Evolutionary conservation across 1,139 yeast species (phyloP).

Genomic region (Sugiyamaella paludigena): DNA sequence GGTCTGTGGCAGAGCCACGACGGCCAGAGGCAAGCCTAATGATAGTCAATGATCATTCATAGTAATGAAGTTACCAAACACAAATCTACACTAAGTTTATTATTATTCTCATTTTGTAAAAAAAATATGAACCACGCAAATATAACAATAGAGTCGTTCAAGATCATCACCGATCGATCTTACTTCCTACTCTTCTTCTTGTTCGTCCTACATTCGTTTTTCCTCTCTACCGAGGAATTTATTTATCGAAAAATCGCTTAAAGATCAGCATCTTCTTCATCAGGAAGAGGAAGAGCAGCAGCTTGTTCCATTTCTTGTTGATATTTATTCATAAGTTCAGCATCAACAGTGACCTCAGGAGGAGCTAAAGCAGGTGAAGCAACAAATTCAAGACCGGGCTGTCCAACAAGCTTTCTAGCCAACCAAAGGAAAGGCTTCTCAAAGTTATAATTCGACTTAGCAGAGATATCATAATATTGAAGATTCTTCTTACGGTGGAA

Average conservation of each 20-base stretch:
- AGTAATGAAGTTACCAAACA: no score
- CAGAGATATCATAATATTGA: slow-evolving; percentile 99
- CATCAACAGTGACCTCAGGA: slow-evolving; percentile 97
- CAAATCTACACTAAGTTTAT: slow-evolving; percentile 8
- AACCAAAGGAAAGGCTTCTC: slow-evolving; percentile 99
- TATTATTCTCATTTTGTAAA: background rate
- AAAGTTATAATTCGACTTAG: slow-evolving; percentile 98
- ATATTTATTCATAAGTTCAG: slow-evolving; percentile 94
- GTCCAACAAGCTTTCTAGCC: slow-evolving; percentile 98
- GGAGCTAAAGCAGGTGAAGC: slow-evolving; percentile 99
- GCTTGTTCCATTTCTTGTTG: slow-evolving; percentile 99
- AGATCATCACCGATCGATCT: no score
- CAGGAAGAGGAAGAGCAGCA: slow-evolving; percentile 98
- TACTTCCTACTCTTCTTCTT: background rate
- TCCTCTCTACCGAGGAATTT: no score
- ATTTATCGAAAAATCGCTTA: slow-evolving; percentile 39
- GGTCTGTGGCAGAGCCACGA: slow-evolving; percentile 1
- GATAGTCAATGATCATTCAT: no score
- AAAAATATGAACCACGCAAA: no score
- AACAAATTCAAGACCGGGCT: slow-evolving; percentile 96
- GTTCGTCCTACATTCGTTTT: background rate
- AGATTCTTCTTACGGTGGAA: slow-evolving; percentile 99
- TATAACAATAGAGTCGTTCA: no score
- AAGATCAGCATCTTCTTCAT: slow-evolving; percentile 99
- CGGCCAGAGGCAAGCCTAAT: background rate